phyloP scores from a whole-genome alignment of 2,329 filamentous ascomycete genomes.

The Neofusicoccum laricinum region DNA sequence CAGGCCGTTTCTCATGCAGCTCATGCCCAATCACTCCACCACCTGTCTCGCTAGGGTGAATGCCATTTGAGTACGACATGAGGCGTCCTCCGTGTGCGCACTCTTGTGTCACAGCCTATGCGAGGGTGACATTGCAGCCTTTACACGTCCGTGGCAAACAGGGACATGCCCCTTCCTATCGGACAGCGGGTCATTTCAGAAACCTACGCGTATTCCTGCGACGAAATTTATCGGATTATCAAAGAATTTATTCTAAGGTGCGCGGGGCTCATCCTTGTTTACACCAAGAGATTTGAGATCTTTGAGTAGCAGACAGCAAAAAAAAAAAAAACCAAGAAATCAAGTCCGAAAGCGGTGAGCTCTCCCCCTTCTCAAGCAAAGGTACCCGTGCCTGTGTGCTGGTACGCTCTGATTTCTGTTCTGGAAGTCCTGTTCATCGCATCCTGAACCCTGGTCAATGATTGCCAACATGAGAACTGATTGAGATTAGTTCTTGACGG shows the following conservation, averaged over 20 bases:
- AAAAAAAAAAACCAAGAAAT: too few relatives aligned
- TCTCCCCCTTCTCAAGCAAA: neutral
- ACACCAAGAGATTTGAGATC: neutral
- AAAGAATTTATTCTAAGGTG: neutral
- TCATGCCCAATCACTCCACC: neutral
- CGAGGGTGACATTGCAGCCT: neutral
- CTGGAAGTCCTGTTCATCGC: too few relatives aligned
- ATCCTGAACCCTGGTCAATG: too few relatives aligned
- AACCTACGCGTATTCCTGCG: neutral
- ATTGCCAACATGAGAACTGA: too few relatives aligned
- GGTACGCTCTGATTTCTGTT: too few relatives aligned
- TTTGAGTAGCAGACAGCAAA: too few relatives aligned
- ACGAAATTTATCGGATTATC: neutral
- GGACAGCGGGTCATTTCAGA: neutral
- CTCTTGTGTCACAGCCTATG: neutral
- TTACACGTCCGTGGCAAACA: neutral
- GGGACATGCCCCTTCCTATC: neutral
- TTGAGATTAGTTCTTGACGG: too few relatives aligned
- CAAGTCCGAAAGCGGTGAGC: neutral
- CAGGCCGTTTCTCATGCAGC: neutral
- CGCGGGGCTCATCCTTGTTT: too few relatives aligned
- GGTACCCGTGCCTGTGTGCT: too few relatives aligned
- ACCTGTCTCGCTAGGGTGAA: conserved; percentile 1
- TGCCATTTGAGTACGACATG: neutral
- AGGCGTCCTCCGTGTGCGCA: neutral